Base-by-base conservation (phyloP, 257 asterid species). In the Lantana camara region DNA sequence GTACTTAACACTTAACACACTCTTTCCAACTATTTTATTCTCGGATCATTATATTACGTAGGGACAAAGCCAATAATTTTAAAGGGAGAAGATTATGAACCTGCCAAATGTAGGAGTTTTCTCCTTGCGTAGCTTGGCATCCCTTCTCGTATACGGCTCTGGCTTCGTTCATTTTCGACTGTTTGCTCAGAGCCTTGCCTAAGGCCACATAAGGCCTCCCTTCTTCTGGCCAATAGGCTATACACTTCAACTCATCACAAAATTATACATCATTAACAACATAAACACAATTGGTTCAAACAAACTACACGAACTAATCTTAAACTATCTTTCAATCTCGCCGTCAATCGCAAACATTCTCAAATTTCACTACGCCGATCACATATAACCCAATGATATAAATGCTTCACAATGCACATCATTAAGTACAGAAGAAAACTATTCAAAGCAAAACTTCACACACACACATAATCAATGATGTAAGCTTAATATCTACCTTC, bases 31-130 rank as follows among this genome's bases (percentile, higher is more conserved):
- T 19, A 9, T 30, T 47, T 30, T 14, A 62, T 11, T 16, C 11
- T 3, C 32, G 11, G n/a, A 12, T 32, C 8, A 17, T 47, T 19
- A 40, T 11, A 12, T 11, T 40, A 7, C 7, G 7, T 9, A 35
- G 40, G 40, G 40, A 35, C 40, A 7, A 1, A 35, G 40, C 40
- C 40, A 35, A 7, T 5, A 35, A 30, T 35, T 35, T 35, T 35
- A 35, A 35, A 9, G 57, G 37, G 55, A 49, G 17, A 20, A 19
- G 10, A 42, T 17, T 17, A 71, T 80, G 35, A 77, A 90, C 99
- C 97, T 93, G 99, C 97, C 97, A 93, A 74, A 93, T 85, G 78
- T 79, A 93, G n/a, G 99, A 82, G 68, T 93, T 93, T 73, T 93
- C 99, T 24, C 99, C 99, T 76, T 84, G 92, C 35, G 97, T 93